A percentile compares a stretch with the other conserved stretches of the same genome.
These are phyloP conservation scores for Amyloporia xantha DNA, from an alignment of 768 basidiomycete genomes.

Conservation along the genomic window DNA sequence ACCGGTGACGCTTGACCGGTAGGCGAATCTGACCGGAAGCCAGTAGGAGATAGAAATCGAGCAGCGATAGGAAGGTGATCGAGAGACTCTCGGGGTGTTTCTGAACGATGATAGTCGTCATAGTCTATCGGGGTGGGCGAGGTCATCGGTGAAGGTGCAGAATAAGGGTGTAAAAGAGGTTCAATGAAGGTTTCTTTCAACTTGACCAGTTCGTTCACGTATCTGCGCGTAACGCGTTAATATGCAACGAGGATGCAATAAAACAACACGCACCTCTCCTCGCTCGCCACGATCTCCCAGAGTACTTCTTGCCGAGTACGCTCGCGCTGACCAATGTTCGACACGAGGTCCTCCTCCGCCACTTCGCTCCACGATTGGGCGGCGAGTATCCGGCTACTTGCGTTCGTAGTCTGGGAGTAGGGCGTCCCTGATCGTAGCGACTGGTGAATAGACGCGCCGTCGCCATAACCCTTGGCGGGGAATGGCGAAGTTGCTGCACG, in stretches of 20 bases:
- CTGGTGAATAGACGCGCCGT: conserved; percentile 45
- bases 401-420: conserved; percentile 69
- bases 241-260: conserved; percentile 59
- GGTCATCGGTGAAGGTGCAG: too few relatives aligned
- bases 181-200: too few relatives aligned
- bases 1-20: too few relatives aligned
- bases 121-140: too few relatives aligned
- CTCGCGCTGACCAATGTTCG: conserved; percentile 88
- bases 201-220: too few relatives aligned
- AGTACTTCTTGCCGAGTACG: conserved; percentile 94
- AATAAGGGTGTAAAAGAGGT: too few relatives aligned
- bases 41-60: too few relatives aligned
- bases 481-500: conserved; percentile 61
- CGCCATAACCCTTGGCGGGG: conserved; percentile 39
- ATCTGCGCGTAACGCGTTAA: too few relatives aligned
- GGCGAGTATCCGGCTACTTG: conserved; percentile 66
- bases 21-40: too few relatives aligned
- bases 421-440: conserved; percentile 79
- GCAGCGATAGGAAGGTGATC: too few relatives aligned
- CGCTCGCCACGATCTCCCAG: conserved; percentile 94
- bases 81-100: too few relatives aligned
- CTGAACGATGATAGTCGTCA: too few relatives aligned
- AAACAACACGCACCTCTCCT: conserved; percentile 66
- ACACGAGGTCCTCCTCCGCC: conserved; percentile 90
- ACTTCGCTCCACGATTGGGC: conserved; percentile 89